phyloP scores from a whole-genome alignment of 2,329 filamentous ascomycete genomes.

The Penicillium sp. region DNA sequence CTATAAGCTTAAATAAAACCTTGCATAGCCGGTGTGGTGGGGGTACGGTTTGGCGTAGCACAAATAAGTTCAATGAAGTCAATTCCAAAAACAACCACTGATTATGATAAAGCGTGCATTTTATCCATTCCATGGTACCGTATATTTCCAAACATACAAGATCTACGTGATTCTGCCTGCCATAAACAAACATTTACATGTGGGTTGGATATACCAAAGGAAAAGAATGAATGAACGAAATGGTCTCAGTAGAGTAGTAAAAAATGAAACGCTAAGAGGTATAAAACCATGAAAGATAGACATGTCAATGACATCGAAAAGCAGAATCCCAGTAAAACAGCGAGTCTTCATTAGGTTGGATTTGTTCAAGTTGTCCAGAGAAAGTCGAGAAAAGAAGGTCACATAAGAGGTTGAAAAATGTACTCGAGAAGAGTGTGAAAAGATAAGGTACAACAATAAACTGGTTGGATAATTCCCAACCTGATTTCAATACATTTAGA shows the following conservation, averaged over 20 bases:
- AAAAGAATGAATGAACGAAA: no score
- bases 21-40: background rate
- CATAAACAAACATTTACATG: no score
- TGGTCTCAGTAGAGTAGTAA: no score
- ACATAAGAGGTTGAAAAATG: slow-evolving; percentile 14
- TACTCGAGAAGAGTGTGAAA: slow-evolving; percentile 19
- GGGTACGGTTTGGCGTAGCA: background rate
- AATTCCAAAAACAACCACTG: background rate
- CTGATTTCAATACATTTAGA: slow-evolving; percentile 34
- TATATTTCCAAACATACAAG: background rate
- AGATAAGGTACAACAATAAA: slow-evolving; percentile 10
- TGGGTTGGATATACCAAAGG: no score
- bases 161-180: background rate
- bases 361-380: slow-evolving; percentile 4
- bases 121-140: background rate
- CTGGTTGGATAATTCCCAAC: slow-evolving; percentile 2
- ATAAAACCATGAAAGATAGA: background rate
- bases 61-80: background rate
- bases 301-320: background rate
- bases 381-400: background rate
- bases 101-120: background rate
- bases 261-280: background rate
- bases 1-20: background rate
- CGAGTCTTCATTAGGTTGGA: background rate
- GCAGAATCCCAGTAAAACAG: background rate